Base-by-base conservation (phyloP, 345 rosid species). In the Pseudoturritis turrita region DNA sequence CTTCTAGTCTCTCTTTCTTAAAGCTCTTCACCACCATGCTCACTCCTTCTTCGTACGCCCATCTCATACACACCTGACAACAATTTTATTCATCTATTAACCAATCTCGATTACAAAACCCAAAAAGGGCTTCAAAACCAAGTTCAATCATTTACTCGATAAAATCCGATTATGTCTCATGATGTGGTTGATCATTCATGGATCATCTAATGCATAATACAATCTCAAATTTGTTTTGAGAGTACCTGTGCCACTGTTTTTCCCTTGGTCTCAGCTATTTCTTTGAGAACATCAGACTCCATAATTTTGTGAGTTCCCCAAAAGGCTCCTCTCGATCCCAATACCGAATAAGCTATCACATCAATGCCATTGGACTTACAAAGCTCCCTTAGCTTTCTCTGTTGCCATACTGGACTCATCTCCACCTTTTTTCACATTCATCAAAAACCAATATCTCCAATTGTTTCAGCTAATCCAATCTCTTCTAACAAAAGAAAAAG, bases 331-430 rank as follows among this genome's bases (percentile, higher is more conserved):
- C 54, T 68, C 2, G 91, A 84, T 75, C 94, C 96, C 53, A 89
- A 66, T 59, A 83, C 82, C 6, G 94, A 85, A 50, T 84, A 93
- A 54, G 90, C 92, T 8, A 86, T 79, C 68, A 88, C 44, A 15
- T 76, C 68, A 22, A 93, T 75, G 11, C 81, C 86, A 4, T 86
- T 84, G 4, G 37, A 77, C 47, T 80, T 73, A 70, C 90, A 90
- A 77, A 88, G 80, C 47, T 87, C 88, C 69, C 77, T 85, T 11
- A 86, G 78, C 63, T 81, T 81, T 62, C 73, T 86, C 62, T 92
- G 98, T 79, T 88, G 91, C 96, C 96, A 90, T 6, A 85, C 59
- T 50, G 98, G 98, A 84, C 86, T 88, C 58, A 90, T 47, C 80
- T 94, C 97, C 79, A 94, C 97, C 98, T 87, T 77, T 66, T 25